Evolutionary conservation across 768 basidiomycete genomes (phyloP), one percentile per base, ranked within the genome.

Genomic region (Pleurotus sapidus): DNA sequence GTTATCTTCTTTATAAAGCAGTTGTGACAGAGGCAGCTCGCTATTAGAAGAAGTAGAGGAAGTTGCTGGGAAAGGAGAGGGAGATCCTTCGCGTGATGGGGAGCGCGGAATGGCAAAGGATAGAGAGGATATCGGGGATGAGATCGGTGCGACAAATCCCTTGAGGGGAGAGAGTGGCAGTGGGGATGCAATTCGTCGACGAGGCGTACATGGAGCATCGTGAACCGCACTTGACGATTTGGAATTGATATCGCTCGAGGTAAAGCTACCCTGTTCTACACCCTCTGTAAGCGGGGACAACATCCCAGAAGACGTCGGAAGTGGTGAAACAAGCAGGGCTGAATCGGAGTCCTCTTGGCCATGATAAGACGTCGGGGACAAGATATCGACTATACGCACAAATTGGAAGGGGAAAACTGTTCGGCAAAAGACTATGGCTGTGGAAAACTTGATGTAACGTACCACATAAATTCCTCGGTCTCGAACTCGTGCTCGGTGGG

Each of bases 381-480:
- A 20, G 11, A 54, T 30, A 24, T 54, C 51, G 24, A 54, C 51
- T 54, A 54, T 7, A 20, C 25, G 38, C 17, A 14, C 18, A 53
- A 54, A 40, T 54, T 30, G 20, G 11, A 34, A 34, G 4, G 20
- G 30, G 11, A 34, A 34, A 3, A 3, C 30, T 34, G 30, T 34
- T 34, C 30, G 11, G 30, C 9, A 34, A 34, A 34, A 8, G 30
- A 34, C 30, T 34, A 34, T 34, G 9, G 11, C 30, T 34, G 30
- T 11, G 9, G 34, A 12, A 1, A 24, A 37, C 30, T 23, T 37
- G 27, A 14, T 18, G 47, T 25, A 42, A 54, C 51, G 51, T 38
- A 54, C 51, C 51, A 42, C 34, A 54, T 9, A 54, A 20, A 54
- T 54, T 42, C 51, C 39, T 54, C n/a, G 30, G 30, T 34, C 30